phyloP scores from a whole-genome alignment of 2,329 filamentous ascomycete species.

The Phialophora tarda region DNA sequence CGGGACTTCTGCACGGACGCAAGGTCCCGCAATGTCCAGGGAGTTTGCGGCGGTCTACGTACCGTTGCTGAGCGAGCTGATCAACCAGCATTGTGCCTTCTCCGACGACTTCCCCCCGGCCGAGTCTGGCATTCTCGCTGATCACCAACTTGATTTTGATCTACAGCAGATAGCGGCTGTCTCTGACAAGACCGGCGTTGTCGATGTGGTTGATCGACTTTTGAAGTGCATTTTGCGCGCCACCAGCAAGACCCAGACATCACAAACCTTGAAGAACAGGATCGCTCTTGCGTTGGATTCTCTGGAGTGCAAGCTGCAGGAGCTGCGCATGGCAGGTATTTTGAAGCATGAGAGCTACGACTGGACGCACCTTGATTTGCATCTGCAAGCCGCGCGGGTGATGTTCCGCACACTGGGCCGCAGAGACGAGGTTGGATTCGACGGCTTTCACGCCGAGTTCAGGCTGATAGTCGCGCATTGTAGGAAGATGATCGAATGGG shows the following conservation, averaged over 20 bases:
- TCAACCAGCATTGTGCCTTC: constrained; percentile 22
- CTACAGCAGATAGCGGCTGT: constrained; percentile 3
- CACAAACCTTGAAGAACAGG: constrained; percentile 1
- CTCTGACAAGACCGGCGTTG: constrained; percentile 1
- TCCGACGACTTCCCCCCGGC: constrained; percentile 22
- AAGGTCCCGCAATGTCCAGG: background rate
- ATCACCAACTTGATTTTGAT: constrained; percentile 18
- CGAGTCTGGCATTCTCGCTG: constrained; percentile 1
- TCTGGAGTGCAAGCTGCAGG: constrained; percentile 5
- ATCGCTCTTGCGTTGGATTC: constrained; percentile 8
- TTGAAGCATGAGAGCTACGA: background rate
- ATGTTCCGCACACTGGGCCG: constrained; percentile 16
- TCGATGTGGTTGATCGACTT: constrained; percentile 17
- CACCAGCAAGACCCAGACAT: background rate
- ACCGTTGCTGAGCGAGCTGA: constrained; percentile 16
- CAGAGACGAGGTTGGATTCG: constrained; percentile 18
- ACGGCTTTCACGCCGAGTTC: constrained; percentile 21
- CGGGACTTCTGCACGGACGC: background rate
- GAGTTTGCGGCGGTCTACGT: constrained; percentile 7
- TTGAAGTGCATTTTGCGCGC: constrained; percentile 19
- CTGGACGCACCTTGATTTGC: constrained; percentile 16
- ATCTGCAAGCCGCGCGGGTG: constrained; percentile 14
- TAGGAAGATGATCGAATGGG: constrained; percentile 15
- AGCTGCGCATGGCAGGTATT: background rate
- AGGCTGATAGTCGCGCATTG: constrained; percentile 14